Conservation (phyloP, 768 basidiomycete genomes). For the Suillus paluster region DNA sequence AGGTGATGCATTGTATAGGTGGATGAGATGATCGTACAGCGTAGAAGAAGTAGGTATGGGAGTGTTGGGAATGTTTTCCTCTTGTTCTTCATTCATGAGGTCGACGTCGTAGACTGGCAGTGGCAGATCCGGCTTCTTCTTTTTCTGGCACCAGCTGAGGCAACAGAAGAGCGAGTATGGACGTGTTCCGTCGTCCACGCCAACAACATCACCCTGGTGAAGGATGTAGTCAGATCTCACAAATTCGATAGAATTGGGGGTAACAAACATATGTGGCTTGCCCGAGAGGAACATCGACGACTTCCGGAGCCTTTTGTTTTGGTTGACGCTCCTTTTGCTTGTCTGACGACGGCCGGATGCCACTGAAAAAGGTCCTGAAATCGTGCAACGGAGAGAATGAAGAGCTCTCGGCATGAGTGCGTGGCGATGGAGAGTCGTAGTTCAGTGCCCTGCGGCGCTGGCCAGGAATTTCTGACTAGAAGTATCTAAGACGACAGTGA, state of each 20-base stretch:
- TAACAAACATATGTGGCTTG: not conserved
- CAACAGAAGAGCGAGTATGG: not conserved
- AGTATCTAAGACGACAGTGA: not conserved
- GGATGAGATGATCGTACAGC: no score
- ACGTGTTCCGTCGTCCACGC: not conserved
- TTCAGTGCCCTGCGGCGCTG: not conserved
- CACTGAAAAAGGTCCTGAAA: not conserved
- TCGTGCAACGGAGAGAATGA: not conserved
- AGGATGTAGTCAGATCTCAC: not conserved
- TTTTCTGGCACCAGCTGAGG: not conserved
- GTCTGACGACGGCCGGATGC: not conserved
- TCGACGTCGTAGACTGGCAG: not conserved
- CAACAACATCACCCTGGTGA: not conserved
- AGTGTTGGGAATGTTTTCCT: no score
- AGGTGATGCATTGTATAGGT: no score
- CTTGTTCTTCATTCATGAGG: no score
- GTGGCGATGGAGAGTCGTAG: not conserved
- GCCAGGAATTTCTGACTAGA: not conserved
- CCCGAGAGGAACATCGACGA: not conserved
- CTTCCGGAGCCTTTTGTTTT: not conserved
- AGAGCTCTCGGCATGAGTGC: not conserved
- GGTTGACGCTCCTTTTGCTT: not conserved
- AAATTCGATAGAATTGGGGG: no score
- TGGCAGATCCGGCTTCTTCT: not conserved
- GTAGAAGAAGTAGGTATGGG: no score